Percentiles rank a stretch among this genome's conserved stretches.
Evolutionary conservation across 2,329 filamentous ascomycete species (phyloP).

Genomic region (Gnomoniopsis smithogilvyi): DNA sequence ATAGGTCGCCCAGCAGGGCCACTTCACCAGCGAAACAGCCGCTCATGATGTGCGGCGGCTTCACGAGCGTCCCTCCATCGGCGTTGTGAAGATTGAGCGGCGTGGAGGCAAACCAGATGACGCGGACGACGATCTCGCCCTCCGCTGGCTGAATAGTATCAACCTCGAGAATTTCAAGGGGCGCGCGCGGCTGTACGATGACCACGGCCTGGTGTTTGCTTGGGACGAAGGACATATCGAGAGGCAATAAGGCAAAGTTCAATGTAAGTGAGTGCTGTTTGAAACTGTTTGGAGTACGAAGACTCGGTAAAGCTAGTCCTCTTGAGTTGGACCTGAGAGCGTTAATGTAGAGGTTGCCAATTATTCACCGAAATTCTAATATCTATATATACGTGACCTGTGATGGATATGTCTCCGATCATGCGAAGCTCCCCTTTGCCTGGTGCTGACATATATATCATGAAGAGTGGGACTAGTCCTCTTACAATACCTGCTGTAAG

Average conservation of each 20-base stretch:
- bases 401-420: no score
- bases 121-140: constrained; percentile 50
- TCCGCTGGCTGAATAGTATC: constrained; percentile 31
- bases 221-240: constrained; percentile 21
- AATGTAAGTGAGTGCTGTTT: no score
- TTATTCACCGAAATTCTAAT: no score
- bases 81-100: constrained; percentile 61
- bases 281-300: no score
- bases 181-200: constrained; percentile 20
- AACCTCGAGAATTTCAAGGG: constrained; percentile 22
- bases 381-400: no score
- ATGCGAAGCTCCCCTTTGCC: no score
- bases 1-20: constrained; percentile 42
- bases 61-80: constrained; percentile 54
- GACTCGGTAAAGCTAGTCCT: no score
- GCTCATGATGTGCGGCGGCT: constrained; percentile 48
- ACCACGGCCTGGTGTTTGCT: constrained; percentile 26
- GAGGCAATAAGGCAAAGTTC: background rate
- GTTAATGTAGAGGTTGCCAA: no score
- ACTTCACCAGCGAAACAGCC: constrained; percentile 51
- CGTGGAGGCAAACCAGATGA: constrained; percentile 58
- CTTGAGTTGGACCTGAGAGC: no score
- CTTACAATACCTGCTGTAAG: no score
- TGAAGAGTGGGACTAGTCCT: no score
- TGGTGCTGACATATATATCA: no score